Evolutionary conservation across 1,284 basidiomycete species (phyloP), one percentile per base, ranked within the genome.

Genomic region (Inonotus obliquus): DNA sequence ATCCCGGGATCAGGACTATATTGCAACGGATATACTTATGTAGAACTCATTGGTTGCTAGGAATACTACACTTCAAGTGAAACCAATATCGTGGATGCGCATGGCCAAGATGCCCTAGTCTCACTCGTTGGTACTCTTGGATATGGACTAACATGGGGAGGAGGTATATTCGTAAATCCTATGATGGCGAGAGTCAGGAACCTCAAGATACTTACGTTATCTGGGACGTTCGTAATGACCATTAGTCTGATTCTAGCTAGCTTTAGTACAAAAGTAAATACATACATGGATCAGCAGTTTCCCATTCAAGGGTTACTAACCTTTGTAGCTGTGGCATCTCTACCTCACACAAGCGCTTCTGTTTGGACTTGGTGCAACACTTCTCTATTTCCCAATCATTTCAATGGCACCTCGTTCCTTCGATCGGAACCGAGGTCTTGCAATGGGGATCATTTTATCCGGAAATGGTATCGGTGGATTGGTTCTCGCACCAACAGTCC

Each of bases 141-240:
- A 2, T 74, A 74, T 38, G 77, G 79, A 1, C 68, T 79, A 25
- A 79, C 78, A 0, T 80, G 79, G 79, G 77, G 77, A 62, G 79
- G 79, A 23, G 73, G 77, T 47, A 77, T 80, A 55, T 76, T 77
- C 58, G 77, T 78, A 45, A 78, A 76, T 59, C 74, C 76, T 2
- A 65, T 79, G 37, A 74, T 79, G 19, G 68, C 74, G 5, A 69
- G 73, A 13, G 60, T 72, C 5, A 69, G 73, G 54, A 70, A 76
- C 61, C 66, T 77, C 6, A 72, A 72, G 57, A 64, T 74, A 21
- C 71, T 80, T 51, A 75, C 76, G 1, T 54, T 79, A n/a, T 35
- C 65, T 44, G 79, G 78, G 1, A 73, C 73, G 2, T 65, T 74
- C 27, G 62, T 77, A 11, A 78, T 79, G 77, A 77, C 77, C 62